Evolutionary conservation across 2,329 filamentous ascomycete species (phyloP).

Genomic region (Arachnomyces sp.): DNA sequence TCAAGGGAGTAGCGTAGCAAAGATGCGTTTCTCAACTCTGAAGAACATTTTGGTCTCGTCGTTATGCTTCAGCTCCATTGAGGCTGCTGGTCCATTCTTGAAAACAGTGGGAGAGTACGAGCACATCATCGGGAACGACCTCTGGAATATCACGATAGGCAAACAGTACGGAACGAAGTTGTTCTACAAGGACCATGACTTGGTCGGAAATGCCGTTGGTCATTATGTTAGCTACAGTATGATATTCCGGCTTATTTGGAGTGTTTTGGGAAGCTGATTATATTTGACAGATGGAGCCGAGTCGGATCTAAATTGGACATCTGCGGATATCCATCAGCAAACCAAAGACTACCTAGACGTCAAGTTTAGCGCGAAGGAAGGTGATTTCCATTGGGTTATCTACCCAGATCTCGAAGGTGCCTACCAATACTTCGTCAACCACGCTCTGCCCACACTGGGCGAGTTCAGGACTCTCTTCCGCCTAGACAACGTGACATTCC

Average conservation of each 20-base stretch:
- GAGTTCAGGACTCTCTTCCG: conserved; percentile 46
- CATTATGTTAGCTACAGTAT: conserved; percentile 41
- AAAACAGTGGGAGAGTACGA: conserved; percentile 9
- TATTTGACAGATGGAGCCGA: conserved; percentile 35
- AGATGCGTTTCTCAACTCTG: no score
- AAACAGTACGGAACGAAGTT: conserved; percentile 32
- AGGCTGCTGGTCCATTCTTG: conserved; percentile 9
- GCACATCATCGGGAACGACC: conserved; percentile 27
- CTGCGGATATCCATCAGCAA: conserved; percentile 35
- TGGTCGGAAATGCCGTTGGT: conserved; percentile 33
- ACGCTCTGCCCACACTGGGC: conserved; percentile 39
- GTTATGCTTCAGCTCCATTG: no score
- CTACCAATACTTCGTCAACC: conserved; percentile 50
- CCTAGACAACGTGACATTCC: conserved; percentile 42
- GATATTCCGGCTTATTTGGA: conserved; percentile 1
- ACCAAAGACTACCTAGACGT: conserved; percentile 41
- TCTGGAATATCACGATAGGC: conserved; percentile 37
- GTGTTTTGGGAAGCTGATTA: neutral
- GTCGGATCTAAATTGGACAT: conserved; percentile 41
- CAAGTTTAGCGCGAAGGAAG: conserved; percentile 39
- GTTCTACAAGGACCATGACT: conserved; percentile 34
- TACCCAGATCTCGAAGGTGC: conserved; percentile 42
- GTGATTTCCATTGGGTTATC: conserved; percentile 47
- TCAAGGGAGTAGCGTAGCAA: no score
- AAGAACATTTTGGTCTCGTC: no score